Evolutionary conservation across 495 filamentous ascomycete species (phyloP).

Genomic region (Hypoxylon crocopeplum): DNA sequence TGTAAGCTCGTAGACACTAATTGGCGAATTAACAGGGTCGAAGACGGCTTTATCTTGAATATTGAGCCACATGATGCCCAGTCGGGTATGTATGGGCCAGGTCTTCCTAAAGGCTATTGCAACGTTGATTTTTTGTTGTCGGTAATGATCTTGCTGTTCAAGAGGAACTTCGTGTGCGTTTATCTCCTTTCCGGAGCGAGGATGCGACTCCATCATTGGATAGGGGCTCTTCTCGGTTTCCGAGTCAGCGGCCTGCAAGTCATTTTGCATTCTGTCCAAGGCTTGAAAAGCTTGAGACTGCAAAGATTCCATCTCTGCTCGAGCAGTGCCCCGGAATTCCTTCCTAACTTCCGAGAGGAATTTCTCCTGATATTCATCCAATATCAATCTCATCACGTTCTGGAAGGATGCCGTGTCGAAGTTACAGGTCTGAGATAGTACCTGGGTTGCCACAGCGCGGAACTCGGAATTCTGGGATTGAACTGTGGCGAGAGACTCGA

Average conservation of each 20-base stretch:
- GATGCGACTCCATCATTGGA: no score
- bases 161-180: background rate
- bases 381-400: background rate
- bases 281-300: background rate
- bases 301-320: slow-evolving; percentile 6
- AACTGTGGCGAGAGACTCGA: background rate
- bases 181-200: background rate
- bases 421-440: background rate
- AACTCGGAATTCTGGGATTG: background rate
- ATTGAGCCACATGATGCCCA: background rate
- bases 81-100: background rate
- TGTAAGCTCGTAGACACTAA: slow-evolving; percentile 3
- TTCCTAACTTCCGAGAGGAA: slow-evolving; percentile 2
- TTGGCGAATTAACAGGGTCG: background rate
- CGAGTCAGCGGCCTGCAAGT: background rate
- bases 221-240: no score
- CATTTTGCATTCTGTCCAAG: slow-evolving; percentile 1
- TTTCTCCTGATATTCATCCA: slow-evolving; percentile 15
- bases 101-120: background rate
- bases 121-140: background rate
- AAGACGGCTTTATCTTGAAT: slow-evolving; percentile 7
- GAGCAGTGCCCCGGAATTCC: slow-evolving; percentile 11
- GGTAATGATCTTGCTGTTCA: background rate
- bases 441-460: background rate
- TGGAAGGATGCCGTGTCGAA: background rate